Evolutionary conservation across 768 basidiomycete species (phyloP), one percentile per base, ranked within the genome.

Genomic region (Hortiboletus campestris): DNA sequence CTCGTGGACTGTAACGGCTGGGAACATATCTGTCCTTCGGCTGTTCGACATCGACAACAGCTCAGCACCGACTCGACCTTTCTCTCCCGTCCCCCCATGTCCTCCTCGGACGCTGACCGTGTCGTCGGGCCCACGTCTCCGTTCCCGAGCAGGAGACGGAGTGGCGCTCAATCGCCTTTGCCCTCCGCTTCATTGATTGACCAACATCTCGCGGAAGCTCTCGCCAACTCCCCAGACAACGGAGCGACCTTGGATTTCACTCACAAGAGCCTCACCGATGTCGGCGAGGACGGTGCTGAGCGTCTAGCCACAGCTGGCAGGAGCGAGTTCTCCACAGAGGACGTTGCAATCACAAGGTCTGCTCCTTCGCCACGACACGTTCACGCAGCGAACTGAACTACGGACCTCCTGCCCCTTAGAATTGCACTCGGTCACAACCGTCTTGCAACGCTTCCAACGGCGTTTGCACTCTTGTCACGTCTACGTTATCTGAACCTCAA

Each of bases 401-500:
- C 36, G 43, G 6, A 32, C 32, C 35, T 40, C 32, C 40, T 19
- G 7, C 59, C 41, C 31, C 34, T 43, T 58, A 97, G 94, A 66
- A 84, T 99, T 57, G 87, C 97, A 10, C 76, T 99, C 28, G 86
- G 88, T 16, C 82, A 89, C 70, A 99, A 99, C 70, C 83, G 85
- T 40, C 78, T 99, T 28, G 78, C 84, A 43, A 84, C 83, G 2
- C 78, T 96, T 43, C 93, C 94, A 20, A 79, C 78, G 51, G 83
- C 85, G 40, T 92, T 94, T 63, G 80, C 82, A 6, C 78, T 85
- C 34, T 72, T 95, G 49, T 84, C 87, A 39, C 82, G 79, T 58
- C 75, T 96, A 41, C 80, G 91, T 61, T 96, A 96, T 71, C 77
- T 96, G 31, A 94, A 94, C 69, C 80, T 96, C 62, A 88, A 88